Evolutionary conservation across 2,329 filamentous ascomycete genomes (phyloP), one percentile per base, ranked within the genome.

Genomic region (Diatrype stigma): DNA sequence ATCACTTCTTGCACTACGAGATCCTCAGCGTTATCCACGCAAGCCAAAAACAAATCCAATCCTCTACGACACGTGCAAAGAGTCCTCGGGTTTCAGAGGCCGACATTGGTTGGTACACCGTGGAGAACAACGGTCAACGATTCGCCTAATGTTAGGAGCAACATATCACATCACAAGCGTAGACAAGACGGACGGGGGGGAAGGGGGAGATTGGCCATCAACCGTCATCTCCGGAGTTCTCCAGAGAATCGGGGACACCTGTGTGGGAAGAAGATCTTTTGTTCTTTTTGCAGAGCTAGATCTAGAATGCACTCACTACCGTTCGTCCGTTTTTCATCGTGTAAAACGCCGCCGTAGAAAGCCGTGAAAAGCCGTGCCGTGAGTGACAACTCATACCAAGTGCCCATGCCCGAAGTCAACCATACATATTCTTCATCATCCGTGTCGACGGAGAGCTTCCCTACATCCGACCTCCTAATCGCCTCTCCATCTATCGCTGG

Each of bases 191-290:
- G 28, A 47, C 48, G 42, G 48, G 52, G 17, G 28, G 45, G 47
- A 28, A 48, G 52, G 38, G 52, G 38, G 6, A 17, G 40, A 74
- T 79, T 96, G 90, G 90, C 90, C 84, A 91, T 96, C 90, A 90
- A 96, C 90, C 90, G 69, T 94, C 84, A 81, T 89, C 86, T 76
- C 78, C 76, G 66, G 71, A 71, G 65, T 66, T 51, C 66, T 69
- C 69, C 67, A 64, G 74, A 83, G 85, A 90, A 79, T 93, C 87
- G 73, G 90, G 90, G 90, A 96, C 90, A 96, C 90, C 90, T 91
- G 80, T 78, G 74, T 78, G 77, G 74, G 73, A 73, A 72, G 73
- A 71, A 79, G 75, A 80, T 80, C 77, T 75, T 76, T 71, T 75
- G 71, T 74, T 78, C 74, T 67, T 57, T 56, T 56, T 55, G 67